Base-by-base conservation (phyloP, 2,329 filamentous ascomycete genomes). In the Hawksworthiomyces lignivorus region DNA sequence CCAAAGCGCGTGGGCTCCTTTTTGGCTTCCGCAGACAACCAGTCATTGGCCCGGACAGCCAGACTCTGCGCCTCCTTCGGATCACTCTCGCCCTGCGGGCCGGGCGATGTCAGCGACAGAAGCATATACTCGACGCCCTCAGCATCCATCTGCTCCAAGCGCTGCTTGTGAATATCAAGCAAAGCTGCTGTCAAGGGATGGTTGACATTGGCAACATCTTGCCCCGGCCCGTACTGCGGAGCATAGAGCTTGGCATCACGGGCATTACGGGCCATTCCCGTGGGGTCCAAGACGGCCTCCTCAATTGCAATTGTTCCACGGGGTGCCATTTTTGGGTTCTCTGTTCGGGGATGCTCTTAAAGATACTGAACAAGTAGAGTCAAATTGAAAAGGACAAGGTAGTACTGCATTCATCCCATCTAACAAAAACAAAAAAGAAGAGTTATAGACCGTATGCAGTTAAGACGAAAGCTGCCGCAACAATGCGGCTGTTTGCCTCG, bases 101-200 rank as follows among this genome's bases (percentile, higher is more conserved):
- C 58, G 1, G 59, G 58, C 1, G 59, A 57, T 3, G 59, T 62
- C 3, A 61, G 43, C 2, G 55, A 59, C 6, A 63, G 51, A 5
- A 63, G 52, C 54, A 61, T 62, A 50, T 60, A 62, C 43, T 62
- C 59, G 30, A 62, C 59, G 9, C 59, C 59, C 28, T 60, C 52
- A 20, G 53, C 54, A 42, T 62, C 59, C 60, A 62, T 62, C 26
- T 55, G 47, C 1, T 36, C 32, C 6, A 62, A 52, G 6, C 58
- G 56, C 12, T 51, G 33, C 5, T 36, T 26, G 41, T 61, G 58
- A 40, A 62, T 56, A 44, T 61, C 60, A 14, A 54, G 50, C 10
- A 62, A 52, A 1, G 46, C 46, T 7, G 53, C 40, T 5, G 56
- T 59, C 29, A 59, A 45, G 1, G 49, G 45, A 37, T 54, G 52